Conservation (phyloP, 2,329 filamentous ascomycete species). For the Nectriaceae sp. region DNA sequence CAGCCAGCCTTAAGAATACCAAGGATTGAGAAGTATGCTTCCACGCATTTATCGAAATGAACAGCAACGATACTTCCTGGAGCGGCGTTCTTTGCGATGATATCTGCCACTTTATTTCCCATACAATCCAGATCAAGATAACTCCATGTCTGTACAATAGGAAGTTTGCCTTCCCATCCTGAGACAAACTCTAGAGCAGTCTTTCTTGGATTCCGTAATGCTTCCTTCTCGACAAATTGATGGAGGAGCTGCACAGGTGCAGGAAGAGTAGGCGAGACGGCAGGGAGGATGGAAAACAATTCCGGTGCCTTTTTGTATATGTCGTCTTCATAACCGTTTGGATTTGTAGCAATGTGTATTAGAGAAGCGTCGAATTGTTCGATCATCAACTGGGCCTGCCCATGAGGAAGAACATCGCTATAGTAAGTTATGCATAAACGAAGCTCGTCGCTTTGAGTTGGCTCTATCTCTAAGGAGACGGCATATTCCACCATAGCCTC, state of each 20-base stretch:
- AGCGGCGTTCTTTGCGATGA: constrained; percentile 54
- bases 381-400: constrained; percentile 69
- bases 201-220: constrained; percentile 55
- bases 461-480: constrained; percentile 78
- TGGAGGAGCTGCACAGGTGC: constrained; percentile 67
- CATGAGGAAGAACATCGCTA: constrained; percentile 62
- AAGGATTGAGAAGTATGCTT: constrained; percentile 80
- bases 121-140: constrained; percentile 71
- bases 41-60: constrained; percentile 82
- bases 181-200: constrained; percentile 76
- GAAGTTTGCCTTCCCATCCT: constrained; percentile 47
- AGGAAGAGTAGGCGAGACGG: constrained; percentile 57
- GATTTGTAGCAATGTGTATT: constrained; percentile 55
- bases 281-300: constrained; percentile 67
- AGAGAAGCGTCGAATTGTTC: constrained; percentile 71
- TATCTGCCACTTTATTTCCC: constrained; percentile 71
- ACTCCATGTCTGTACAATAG: constrained; percentile 63
- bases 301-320: constrained; percentile 33
- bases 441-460: constrained; percentile 48
- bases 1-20: constrained; percentile 83
- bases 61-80: constrained; percentile 69
- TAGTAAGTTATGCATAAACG: constrained; percentile 68
- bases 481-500: constrained; percentile 74
- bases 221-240: constrained; percentile 72
- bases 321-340: constrained; percentile 42